Evolutionary conservation across 352 stramenopile species (phyloP), one percentile per base, ranked within the genome.

Genomic region (Pilasporangium apinafurcum): DNA sequence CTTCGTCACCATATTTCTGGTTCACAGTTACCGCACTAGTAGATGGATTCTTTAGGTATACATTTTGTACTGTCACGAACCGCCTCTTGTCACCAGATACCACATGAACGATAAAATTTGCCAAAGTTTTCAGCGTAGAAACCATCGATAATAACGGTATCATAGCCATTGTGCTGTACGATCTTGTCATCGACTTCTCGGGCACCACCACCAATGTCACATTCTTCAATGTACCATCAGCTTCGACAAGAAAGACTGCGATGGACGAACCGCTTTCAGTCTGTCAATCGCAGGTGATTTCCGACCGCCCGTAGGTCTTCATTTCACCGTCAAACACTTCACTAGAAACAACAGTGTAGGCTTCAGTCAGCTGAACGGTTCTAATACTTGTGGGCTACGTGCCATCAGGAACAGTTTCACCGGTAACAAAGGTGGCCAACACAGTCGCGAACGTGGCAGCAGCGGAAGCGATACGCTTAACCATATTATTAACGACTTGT

Each of bases 111-210:
- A 46, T 62, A 72, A 7, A 78, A 41, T 52, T 78, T 72, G 37
- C 65, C 65, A 48, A 76, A 76, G 9, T 55, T 50, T 9, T 76
- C 39, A 25, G 50, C 58, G 20, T 68, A 77, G 49, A 77, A 72
- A 8, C 62, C 62, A 39, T 77, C 61, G 44, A 70, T 70, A 13
- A 52, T 53, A 10, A 77, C 62, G 2, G 29, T 67, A 27, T 63
- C 67, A 10, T 53, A 40, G 30, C 36, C 68, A 58, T 78, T 74
- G 56, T 70, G 63, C 48, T 79, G 66, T 9, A 73, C 50, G 26
- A 74, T 48, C 53, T 79, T 79, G 66, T 78, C 66, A 21, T 75
- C 62, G 14, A 60, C 66, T n/a, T 62, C 47, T 16, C 54, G 59
- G 1, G 66, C 66, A 27, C 66, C 66, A 13, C 66, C 62, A 27